Evolutionary conservation across 1,284 basidiomycete species (phyloP), one percentile per base, ranked within the genome.

Genomic region (Serendipita sp.): DNA sequence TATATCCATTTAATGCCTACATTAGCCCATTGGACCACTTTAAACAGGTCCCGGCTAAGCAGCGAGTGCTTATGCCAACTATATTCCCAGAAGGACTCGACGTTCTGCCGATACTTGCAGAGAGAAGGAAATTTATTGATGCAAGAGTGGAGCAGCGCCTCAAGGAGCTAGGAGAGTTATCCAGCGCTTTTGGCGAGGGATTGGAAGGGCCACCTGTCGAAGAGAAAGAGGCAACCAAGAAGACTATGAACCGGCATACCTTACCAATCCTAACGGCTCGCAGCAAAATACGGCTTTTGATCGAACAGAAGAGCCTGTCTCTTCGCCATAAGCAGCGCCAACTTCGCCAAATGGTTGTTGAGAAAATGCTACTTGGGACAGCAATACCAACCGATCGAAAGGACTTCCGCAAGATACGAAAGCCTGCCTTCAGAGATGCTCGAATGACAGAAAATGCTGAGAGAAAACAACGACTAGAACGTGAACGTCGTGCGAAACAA

Each of bases 1-100:
- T 97, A 64, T 95, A 96, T 70, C 95, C 95, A 0, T 97, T 95
- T 79, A 98, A 97, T 72, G 87, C 94, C n/a, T 96, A 87, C 72
- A 79, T 81, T 30, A 84, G 94, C 70, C 95, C 95, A 0, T 87
- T 91, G 69, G 80, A 86, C 2, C 76, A 76, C 61, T 73, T 79
- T 61, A 84, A 88, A 68, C 82, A 91, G 66, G 82, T 82, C 65
- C 81, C 83, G 30, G 78, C 81, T 53, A 72, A 82, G 62, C 91
- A 94, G 72, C 81, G 87, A 3, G 80, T 93, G 42, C 77, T 96
- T 55, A 79, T 97, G 43, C 93, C 94, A 3, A 91, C 90, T 12
- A 76, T 97, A 66, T 89, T 93, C 81, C 96, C 96, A 0, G 76
- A 79, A n/a, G 95, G 96, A 15, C 83, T 99, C 15, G 95, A 99